A percentile compares a stretch with the other conserved stretches of the same genome.
phyloP scores from a whole-genome alignment of 2,329 filamentous ascomycete species.

The Fusarium nelsonii region DNA sequence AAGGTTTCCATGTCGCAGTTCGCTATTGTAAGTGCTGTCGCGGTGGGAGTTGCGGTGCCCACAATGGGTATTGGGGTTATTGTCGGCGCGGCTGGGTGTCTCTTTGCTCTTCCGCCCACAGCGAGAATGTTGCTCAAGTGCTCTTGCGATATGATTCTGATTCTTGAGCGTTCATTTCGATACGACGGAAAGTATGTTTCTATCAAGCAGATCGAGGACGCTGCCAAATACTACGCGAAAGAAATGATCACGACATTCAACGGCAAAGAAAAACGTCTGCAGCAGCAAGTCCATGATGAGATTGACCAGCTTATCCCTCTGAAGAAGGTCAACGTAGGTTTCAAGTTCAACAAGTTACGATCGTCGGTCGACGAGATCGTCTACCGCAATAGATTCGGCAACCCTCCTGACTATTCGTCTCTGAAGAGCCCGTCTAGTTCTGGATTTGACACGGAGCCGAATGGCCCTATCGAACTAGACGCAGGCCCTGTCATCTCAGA shows the following conservation, averaged over 20 bases:
- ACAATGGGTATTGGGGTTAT: conserved; percentile 41
- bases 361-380: conserved; percentile 34
- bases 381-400: conserved; percentile 41
- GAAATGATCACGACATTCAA: conserved; percentile 38
- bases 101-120: conserved; percentile 37
- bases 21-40: conserved; percentile 18
- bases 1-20: conserved; percentile 44
- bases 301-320: conserved; percentile 43
- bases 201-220: conserved; percentile 45
- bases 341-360: conserved; percentile 45
- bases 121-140: conserved; percentile 46
- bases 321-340: conserved; percentile 40
- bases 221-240: conserved; percentile 43
- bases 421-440: conserved; percentile 33
- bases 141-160: conserved; percentile 47
- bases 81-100: conserved; percentile 35
- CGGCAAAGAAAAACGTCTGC: conserved; percentile 38
- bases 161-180: conserved; percentile 42
- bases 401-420: conserved; percentile 24
- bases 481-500: conserved; percentile 18
- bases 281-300: conserved; percentile 46
- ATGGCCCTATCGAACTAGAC: conserved; percentile 15
- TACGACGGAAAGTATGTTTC: conserved; percentile 47
- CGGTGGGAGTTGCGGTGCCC: conserved; percentile 37
- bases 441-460: not conserved